Base-by-base conservation (phyloP, 148 eudicot species). In the Polygonum maritimum region DNA sequence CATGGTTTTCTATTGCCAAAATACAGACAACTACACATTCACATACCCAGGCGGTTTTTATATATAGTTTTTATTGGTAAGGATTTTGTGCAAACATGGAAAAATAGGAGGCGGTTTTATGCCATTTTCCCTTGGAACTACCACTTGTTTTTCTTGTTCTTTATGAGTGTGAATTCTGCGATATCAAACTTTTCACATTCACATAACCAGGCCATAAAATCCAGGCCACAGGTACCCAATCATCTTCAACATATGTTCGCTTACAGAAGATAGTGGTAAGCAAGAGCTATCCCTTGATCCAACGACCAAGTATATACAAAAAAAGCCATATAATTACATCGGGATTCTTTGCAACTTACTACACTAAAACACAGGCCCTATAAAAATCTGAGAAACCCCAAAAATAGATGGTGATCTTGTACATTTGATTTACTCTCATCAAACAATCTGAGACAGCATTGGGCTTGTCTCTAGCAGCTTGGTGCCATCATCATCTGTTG, bases 401-500 rank as follows among this genome's bases (percentile, higher is more conserved):
- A 44, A 44, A 44, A 44, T 6, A 5, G 11, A 44, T 7, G 47
- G 18, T 21, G 18, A 73, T 73, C 75, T 73, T 44, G 38, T 44
- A 41, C 48, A 58, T 70, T 18, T 36, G 65, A 80, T 41, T 74
- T 82, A 76, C 67, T 81, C 76, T 70, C 77, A 82, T 72, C 85
- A 82, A 36, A 84, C 76, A 74, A 73, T 78, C 70, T 80, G 86
- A 48, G 87, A 70, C 41, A 82, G 82, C 78, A 86, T 79, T 13
- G 87, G 55, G 73, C 81, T 82, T 11, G 90, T 87, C 80, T 86
- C 90, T 31, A 90, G 76, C 79, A 90, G 79, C 26, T 80, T 75
- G 45, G 77, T 80, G 71, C 82, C 80, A 15, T 92, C 92, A 40
- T 84, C 92, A 7, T 88, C 90, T 78, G 77, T 80, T 16, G 88